Evolutionary conservation across 495 filamentous ascomycete species (phyloP).

Genomic region (Talaromyces stipitatus): DNA sequence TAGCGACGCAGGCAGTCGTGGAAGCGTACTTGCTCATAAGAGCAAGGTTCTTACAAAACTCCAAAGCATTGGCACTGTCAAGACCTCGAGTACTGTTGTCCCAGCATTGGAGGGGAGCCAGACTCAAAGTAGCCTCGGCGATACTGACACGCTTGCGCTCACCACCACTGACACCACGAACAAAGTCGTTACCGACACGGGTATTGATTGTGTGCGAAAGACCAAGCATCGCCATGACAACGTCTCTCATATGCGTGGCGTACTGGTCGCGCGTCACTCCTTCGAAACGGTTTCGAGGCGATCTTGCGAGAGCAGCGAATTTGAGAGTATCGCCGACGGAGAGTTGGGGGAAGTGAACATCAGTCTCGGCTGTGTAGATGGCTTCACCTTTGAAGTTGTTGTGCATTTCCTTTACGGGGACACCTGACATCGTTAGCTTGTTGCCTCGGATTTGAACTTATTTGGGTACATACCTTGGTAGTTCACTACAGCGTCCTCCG

Average conservation of each 20-base stretch:
- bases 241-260: slow-evolving; percentile 58
- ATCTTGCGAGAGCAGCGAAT: slow-evolving; percentile 65
- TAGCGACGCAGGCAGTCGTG: slow-evolving; percentile 65
- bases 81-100: slow-evolving; percentile 72
- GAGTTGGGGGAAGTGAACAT: slow-evolving; percentile 77
- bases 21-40: slow-evolving; percentile 57
- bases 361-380: slow-evolving; percentile 74
- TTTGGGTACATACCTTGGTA: slow-evolving; percentile 53
- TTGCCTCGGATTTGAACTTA: too few species aligned
- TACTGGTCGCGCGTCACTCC: slow-evolving; percentile 54
- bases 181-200: slow-evolving; percentile 69
- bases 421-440: background rate
- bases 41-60: slow-evolving; percentile 65
- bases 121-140: slow-evolving; percentile 59
- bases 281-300: slow-evolving; percentile 52
- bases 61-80: slow-evolving; percentile 73
- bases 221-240: slow-evolving; percentile 74
- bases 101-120: slow-evolving; percentile 71
- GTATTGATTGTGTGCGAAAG: slow-evolving; percentile 72
- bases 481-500: slow-evolving; percentile 58
- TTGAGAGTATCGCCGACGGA: slow-evolving; percentile 71
- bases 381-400: slow-evolving; percentile 66
- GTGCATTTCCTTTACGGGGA: slow-evolving; percentile 46
- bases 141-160: slow-evolving; percentile 82
- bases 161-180: slow-evolving; percentile 73